phyloP scores from a whole-genome alignment of 768 basidiomycete species.

The Mycena metata region DNA sequence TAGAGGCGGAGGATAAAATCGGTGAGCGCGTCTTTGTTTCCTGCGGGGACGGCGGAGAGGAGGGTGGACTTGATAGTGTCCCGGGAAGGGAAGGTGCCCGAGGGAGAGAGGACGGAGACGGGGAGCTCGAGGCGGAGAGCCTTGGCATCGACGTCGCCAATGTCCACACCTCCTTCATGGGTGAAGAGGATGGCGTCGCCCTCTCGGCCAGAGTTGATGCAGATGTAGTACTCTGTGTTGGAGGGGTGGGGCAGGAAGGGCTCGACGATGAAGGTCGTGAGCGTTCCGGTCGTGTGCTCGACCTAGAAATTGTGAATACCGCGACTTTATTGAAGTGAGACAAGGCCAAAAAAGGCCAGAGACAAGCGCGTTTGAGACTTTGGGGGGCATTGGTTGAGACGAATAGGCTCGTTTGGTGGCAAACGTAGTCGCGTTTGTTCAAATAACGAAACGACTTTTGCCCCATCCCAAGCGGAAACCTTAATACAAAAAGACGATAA shows the following conservation, averaged over 20 bases:
- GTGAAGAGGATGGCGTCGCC: conserved; percentile 98
- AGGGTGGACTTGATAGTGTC: conserved; percentile 81
- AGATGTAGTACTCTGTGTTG: conserved; percentile 97
- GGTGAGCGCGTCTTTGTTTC: conserved; percentile 90
- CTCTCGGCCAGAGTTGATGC: conserved; percentile 95
- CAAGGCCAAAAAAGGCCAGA: background rate
- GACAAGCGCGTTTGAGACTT: too few species aligned
- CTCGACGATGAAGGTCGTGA: conserved; percentile 98
- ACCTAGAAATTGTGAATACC: conserved; percentile 63
- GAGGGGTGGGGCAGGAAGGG: conserved; percentile 98
- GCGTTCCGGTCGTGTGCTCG: conserved; percentile 92
- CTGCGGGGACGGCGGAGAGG: conserved; percentile 84
- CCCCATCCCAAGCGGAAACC: too few species aligned
- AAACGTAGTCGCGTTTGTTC: too few species aligned
- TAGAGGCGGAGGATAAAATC: conserved; percentile 97
- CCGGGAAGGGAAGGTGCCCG: conserved; percentile 84
- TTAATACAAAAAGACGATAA: background rate
- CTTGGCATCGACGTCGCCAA: conserved; percentile 98
- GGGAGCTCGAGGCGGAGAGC: conserved; percentile 90
- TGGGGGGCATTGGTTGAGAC: too few species aligned
- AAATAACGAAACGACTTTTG: too few species aligned
- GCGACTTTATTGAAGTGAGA: conserved; percentile 23
- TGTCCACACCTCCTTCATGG: conserved; percentile 98
- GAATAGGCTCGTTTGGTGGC: too few species aligned
- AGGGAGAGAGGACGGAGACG: conserved; percentile 60